These are phyloP conservation scores for Cicer pinnatifidum DNA, from an alignment of 306 rosid species.

Conservation along the genomic window DNA sequence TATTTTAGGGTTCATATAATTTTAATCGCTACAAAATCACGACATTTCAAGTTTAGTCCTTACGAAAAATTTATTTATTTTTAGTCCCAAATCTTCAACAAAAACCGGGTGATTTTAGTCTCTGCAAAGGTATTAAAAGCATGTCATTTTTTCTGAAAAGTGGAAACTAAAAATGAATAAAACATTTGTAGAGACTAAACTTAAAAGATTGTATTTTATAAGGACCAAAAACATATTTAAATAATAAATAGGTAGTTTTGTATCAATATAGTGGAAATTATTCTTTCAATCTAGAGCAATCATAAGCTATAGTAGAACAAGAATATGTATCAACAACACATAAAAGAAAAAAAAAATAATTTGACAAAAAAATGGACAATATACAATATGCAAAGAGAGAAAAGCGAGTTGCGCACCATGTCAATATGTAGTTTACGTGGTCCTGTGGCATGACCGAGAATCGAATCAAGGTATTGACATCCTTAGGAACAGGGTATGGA, in stretches of 20 bases:
- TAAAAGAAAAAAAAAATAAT: neutral
- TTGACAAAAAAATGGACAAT: conserved; percentile 8
- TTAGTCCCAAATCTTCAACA: neutral
- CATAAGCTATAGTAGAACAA: conserved; percentile 16
- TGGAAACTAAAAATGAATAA: too few species aligned
- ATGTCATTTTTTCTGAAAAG: too few species aligned
- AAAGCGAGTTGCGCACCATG: conserved; percentile 64
- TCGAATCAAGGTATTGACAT: conserved; percentile 73
- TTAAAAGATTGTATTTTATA: too few species aligned
- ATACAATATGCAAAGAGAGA: conserved; percentile 24
- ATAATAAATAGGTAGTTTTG: too few species aligned
- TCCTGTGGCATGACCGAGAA: conserved; percentile 93
- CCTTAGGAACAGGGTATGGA: conserved; percentile 90
- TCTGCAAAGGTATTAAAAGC: neutral
- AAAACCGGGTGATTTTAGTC: neutral
- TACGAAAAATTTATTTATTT: neutral
- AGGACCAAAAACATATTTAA: too few species aligned
- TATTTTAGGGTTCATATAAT: neutral
- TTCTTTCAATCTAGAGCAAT: conserved; percentile 16
- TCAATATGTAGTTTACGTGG: conserved; percentile 85
- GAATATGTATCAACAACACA: neutral
- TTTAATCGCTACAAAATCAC: neutral
- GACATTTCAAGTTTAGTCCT: neutral
- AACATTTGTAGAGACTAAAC: too few species aligned
- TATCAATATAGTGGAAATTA: neutral